Evolutionary conservation across 108 stramenopile genomes (phyloP).

Genomic region (Nitzschia sp.): DNA sequence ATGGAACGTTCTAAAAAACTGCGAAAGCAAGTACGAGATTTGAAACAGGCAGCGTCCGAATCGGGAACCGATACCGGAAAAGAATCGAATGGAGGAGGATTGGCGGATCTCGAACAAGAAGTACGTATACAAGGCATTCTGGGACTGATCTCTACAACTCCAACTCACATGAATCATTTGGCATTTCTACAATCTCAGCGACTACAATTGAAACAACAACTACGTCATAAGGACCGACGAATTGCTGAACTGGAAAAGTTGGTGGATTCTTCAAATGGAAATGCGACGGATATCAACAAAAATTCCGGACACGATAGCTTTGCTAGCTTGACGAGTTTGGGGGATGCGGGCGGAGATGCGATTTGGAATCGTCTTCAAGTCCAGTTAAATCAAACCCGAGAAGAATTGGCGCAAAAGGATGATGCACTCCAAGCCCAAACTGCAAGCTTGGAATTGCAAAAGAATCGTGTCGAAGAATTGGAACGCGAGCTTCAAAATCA

Average conservation of each 20-base stretch:
- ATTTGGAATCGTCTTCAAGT: slow-evolving; percentile 8
- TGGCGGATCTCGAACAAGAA: too few relatives aligned
- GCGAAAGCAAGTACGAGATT: neutral
- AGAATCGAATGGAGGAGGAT: too few relatives aligned
- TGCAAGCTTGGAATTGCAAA: neutral
- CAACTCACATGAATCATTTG: too few relatives aligned
- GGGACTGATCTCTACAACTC: too few relatives aligned
- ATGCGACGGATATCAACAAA: neutral
- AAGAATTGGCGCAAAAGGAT: neutral
- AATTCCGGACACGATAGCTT: neutral
- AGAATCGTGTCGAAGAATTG: slow-evolving; percentile 1
- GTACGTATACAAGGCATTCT: too few relatives aligned
- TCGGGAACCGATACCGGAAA: too few relatives aligned
- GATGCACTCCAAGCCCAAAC: neutral
- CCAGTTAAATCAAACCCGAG: neutral
- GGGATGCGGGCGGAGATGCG: neutral
- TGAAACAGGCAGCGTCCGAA: neutral
- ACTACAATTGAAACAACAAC: neutral
- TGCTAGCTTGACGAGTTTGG: neutral
- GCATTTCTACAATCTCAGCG: too few relatives aligned
- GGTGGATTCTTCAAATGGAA: neutral
- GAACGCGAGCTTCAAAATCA: neutral
- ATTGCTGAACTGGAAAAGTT: neutral
- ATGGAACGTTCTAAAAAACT: neutral
- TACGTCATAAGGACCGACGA: neutral